Conservation (phyloP, 257 asterid genomes). For the Solanum megistacrolobum region DNA sequence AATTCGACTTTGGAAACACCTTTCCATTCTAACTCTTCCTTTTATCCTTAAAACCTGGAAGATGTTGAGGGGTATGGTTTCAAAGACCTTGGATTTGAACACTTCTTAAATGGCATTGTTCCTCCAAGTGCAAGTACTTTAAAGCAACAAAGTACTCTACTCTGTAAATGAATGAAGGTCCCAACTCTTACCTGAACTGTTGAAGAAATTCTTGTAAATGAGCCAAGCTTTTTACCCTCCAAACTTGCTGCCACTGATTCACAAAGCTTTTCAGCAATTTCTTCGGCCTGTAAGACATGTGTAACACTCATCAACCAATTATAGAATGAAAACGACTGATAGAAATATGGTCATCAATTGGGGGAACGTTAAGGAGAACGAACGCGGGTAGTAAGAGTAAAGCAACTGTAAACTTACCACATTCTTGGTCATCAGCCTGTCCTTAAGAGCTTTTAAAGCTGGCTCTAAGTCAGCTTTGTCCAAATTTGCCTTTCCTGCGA, state of each 20-base stretch:
- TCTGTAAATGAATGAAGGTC: not conserved
- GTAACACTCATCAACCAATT: not conserved
- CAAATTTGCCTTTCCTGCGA: slow-evolving; percentile 87
- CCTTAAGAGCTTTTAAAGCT: slow-evolving; percentile 92
- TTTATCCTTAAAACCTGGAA: not conserved
- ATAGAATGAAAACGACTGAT: not conserved
- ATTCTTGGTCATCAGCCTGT: slow-evolving; percentile 97
- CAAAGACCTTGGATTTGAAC: not conserved
- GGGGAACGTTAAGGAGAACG: not conserved
- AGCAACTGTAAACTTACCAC: slow-evolving; percentile 54
- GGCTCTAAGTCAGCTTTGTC: slow-evolving; percentile 85
- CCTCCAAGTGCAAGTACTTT: not conserved
- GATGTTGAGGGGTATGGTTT: not conserved
- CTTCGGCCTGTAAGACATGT: slow-evolving; percentile 68
- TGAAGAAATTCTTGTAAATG: slow-evolving; percentile 88
- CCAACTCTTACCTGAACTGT: slow-evolving; percentile 64
- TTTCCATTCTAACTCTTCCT: not conserved
- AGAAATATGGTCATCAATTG: not conserved
- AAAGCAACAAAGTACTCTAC: not conserved
- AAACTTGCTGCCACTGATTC: slow-evolving; percentile 95
- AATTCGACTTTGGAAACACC: not conserved
- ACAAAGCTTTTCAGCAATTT: slow-evolving; percentile 95
- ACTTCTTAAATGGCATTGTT: not conserved
- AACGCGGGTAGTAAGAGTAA: not conserved
- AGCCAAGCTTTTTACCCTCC: slow-evolving; percentile 83